phyloP scores from a whole-genome alignment of 192 early-diverging fungal genomes.

The Umbelopsis vinacea region DNA sequence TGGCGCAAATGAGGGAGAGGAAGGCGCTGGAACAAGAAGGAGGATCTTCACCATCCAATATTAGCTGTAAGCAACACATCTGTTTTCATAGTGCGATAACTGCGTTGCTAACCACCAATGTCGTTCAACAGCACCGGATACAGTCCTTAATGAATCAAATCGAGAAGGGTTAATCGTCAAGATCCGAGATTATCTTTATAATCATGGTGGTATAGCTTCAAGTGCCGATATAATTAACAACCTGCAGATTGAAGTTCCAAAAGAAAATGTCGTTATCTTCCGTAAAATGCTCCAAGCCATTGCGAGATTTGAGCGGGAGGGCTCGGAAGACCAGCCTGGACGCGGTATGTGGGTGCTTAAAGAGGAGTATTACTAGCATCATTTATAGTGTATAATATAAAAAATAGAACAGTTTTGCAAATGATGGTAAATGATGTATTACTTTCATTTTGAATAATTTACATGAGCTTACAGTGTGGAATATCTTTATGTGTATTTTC shows the following conservation, averaged over 20 bases:
- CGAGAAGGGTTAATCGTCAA: constrained; percentile 50
- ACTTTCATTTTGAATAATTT: neutral
- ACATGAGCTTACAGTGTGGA: neutral
- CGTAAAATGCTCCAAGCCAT: constrained; percentile 72
- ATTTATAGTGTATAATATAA: no score
- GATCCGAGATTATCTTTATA: constrained; percentile 61
- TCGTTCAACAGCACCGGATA: constrained; percentile 9
- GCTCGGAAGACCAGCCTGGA: constrained; percentile 26
- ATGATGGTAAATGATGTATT: no score
- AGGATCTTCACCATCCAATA: neutral
- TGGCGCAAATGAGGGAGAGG: constrained; percentile 48
- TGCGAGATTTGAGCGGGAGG: constrained; percentile 51
- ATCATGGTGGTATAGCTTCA: constrained; percentile 49
- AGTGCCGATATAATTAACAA: constrained; percentile 55
- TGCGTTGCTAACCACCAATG: neutral
- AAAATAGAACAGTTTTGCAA: no score
- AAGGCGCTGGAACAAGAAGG: constrained; percentile 42
- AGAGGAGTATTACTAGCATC: constrained; percentile 49
- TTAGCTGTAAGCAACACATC: neutral
- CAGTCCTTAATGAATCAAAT: constrained; percentile 24
- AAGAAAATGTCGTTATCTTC: constrained; percentile 60
- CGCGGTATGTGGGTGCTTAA: constrained; percentile 64
- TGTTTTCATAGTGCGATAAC: neutral
- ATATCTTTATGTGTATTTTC: neutral
- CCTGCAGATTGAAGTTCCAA: constrained; percentile 53